Evolutionary conservation across 2,329 filamentous ascomycete species (phyloP).

Genomic region (Rhexocercosporidium sp.): DNA sequence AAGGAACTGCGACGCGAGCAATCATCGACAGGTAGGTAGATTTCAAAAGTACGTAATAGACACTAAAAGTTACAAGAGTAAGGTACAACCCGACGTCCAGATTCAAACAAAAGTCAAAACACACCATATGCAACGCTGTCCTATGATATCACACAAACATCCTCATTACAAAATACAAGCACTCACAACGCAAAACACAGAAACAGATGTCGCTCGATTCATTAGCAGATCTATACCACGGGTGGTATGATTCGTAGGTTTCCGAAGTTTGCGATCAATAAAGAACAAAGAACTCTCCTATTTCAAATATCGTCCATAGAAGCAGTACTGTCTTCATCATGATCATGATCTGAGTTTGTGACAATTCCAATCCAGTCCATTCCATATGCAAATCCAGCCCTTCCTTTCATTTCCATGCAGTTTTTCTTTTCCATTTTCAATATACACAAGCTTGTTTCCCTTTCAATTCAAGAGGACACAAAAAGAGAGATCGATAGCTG

Average conservation of each 20-base stretch:
- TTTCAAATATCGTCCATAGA: constrained; percentile 5
- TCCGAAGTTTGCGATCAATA: neutral
- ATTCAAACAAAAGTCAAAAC: neutral
- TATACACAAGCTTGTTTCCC: constrained; percentile 8
- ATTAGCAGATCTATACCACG: no score
- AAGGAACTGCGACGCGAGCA: neutral
- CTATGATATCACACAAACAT: neutral
- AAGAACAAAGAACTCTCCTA: neutral
- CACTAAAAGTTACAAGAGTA: constrained; percentile 32
- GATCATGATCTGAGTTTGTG: neutral
- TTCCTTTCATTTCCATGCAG: neutral
- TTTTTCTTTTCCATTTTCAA: constrained; percentile 3
- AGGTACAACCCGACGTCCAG: constrained; percentile 15
- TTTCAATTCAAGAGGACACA: constrained; percentile 1
- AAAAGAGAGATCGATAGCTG: neutral
- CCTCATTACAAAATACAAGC: neutral
- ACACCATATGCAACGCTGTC: constrained; percentile 2
- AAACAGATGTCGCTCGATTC: neutral
- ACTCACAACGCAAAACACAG: neutral
- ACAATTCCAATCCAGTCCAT: neutral
- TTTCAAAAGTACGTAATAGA: constrained; percentile 20
- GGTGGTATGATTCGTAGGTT: neutral
- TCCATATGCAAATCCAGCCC: neutral
- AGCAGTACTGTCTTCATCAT: neutral
- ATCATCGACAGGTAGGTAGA: constrained; percentile 3